Evolutionary conservation across 164 flowering plant species (phyloP), one percentile per base, ranked within the genome.

Genomic region (Platanus orientalis): DNA sequence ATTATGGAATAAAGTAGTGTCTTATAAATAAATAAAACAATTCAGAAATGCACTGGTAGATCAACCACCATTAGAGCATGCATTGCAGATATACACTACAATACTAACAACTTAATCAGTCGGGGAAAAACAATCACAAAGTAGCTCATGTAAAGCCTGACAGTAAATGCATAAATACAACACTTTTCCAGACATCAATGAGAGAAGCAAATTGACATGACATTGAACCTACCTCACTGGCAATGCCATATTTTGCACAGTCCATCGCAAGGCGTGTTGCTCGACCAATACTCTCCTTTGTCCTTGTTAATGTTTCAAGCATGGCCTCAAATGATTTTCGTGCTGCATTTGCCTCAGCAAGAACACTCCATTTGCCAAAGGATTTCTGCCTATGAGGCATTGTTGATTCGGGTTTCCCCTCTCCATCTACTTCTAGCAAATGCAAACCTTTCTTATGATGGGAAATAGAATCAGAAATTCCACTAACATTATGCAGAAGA

Each of bases 231-330:
- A 95, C 99, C 97, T 88, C 88, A 51, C 74, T 45, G 58, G 91
- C 84, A 63, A 78, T 62, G 58, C 97, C 97, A 75, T 71, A 74
- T 65, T 88, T 92, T 60, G 86, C 92, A 83, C 97, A 95, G 66
- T 92, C 98, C 51, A 95, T 77, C 12, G 98, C 99, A 59, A 80
- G 73, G 32, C 91, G 94, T 19, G 98, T 92, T 51, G 99, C 97
- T 65, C 91, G 85, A 61, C 89, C 93, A 61, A 95, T 95, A 75
- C 90, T 92, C 60, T 95, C 98, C 68, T 92, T 92, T 7, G 97
- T 88, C 81, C 99, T 82, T 12, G 96, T 77, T 68, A 95, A 69
- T 25, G 81, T 66, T 55, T 80, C 87, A 64, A 95, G 79, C 47
- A 72, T 56, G 48, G 71, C 73, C 71, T 86, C 91, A 69, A 95